These are phyloP conservation scores for Leccinum arenicola DNA, from an alignment of 768 basidiomycete species.

Conservation along the genomic window DNA sequence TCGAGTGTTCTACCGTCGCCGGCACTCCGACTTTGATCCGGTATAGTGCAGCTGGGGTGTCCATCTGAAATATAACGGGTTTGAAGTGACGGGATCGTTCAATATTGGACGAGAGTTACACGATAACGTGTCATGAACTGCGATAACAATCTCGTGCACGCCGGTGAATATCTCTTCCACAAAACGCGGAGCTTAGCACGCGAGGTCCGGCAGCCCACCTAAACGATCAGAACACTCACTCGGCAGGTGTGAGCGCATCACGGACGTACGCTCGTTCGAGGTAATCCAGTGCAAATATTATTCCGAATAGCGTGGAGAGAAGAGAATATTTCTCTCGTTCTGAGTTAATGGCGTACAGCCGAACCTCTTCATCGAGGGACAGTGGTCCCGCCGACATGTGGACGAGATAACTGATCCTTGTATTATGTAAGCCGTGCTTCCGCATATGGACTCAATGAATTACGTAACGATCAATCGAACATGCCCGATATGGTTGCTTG, in stretches of 20 bases:
- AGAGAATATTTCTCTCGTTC: slow-evolving; percentile 89
- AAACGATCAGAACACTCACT: slow-evolving; percentile 54
- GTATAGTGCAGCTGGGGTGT: slow-evolving; percentile 89
- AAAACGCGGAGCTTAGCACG: slow-evolving; percentile 7
- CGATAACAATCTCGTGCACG: slow-evolving; percentile 88
- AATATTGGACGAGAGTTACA: slow-evolving; percentile 34
- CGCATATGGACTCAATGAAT: too few species aligned
- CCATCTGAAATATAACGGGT: slow-evolving; percentile 55
- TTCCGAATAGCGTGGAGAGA: slow-evolving; percentile 85
- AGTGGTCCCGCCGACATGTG: slow-evolving; percentile 20
- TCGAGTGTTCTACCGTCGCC: slow-evolving; percentile 94
- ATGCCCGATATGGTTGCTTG: too few species aligned
- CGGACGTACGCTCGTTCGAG: slow-evolving; percentile 94
- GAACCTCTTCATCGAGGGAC: slow-evolving; percentile 88
- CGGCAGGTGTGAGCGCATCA: slow-evolving; percentile 84
- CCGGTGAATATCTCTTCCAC: slow-evolving; percentile 86
- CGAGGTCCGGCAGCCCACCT: neutral
- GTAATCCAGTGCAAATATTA: slow-evolving; percentile 89
- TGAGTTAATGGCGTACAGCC: slow-evolving; percentile 81
- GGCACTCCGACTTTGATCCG: slow-evolving; percentile 90
- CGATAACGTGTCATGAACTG: slow-evolving; percentile 90
- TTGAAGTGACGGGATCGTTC: neutral
- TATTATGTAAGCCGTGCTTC: too few species aligned
- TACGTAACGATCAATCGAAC: too few species aligned
- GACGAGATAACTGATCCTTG: neutral